These are phyloP conservation scores for Quercus glauca DNA, from an alignment of 306 rosid genomes.

Conservation along the genomic window DNA sequence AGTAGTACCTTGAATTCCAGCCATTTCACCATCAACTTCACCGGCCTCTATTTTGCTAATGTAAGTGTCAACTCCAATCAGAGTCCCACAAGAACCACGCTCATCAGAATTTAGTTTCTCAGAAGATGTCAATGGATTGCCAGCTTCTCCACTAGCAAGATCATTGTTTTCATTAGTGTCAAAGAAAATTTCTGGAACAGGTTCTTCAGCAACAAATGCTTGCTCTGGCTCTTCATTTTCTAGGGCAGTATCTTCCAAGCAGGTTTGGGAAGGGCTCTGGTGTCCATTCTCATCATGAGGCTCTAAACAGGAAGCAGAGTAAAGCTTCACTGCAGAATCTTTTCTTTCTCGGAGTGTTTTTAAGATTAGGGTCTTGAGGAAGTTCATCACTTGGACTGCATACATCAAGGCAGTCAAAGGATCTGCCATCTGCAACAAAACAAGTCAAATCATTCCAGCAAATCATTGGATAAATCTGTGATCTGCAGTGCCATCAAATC, in stretches of 20 bases:
- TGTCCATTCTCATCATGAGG: constrained; percentile 55
- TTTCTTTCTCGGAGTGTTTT: constrained; percentile 61
- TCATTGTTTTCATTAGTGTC: constrained; percentile 22
- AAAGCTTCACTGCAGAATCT: constrained; percentile 46
- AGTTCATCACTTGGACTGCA: constrained; percentile 92
- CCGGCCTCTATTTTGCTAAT: constrained; percentile 3
- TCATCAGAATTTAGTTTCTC: constrained; percentile 32
- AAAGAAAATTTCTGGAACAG: constrained; percentile 25
- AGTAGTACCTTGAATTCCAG: constrained; percentile 23
- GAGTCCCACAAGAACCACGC: constrained; percentile 35
- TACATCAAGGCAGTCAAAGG: constrained; percentile 86
- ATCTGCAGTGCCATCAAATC: neutral
- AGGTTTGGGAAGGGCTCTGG: constrained; percentile 42
- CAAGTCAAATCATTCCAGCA: constrained; percentile 5
- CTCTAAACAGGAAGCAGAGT: constrained; percentile 32
- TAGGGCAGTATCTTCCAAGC: constrained; percentile 28
- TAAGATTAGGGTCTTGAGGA: constrained; percentile 65
- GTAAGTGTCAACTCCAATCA: constrained; percentile 15
- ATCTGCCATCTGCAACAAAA: constrained; percentile 74
- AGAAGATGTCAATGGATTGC: constrained; percentile 27
- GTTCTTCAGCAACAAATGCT: constrained; percentile 25
- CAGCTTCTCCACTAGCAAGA: constrained; percentile 34
- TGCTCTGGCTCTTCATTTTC: constrained; percentile 41
- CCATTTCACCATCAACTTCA: neutral
- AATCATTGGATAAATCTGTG: neutral